Conservation (phyloP, 768 basidiomycete species). For the Lactarius hatsudake region DNA sequence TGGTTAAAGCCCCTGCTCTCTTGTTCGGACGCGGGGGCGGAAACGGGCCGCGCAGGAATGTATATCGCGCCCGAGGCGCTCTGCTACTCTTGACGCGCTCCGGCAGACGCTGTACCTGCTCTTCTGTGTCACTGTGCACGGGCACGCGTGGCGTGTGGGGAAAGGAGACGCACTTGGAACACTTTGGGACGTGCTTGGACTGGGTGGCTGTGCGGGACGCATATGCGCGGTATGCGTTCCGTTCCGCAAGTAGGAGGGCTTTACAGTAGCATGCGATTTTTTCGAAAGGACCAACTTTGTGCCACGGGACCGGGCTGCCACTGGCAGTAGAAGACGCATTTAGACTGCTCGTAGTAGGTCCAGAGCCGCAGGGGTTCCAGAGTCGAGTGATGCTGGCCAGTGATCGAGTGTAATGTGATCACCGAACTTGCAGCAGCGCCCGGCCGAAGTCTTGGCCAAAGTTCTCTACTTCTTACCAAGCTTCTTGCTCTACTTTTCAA, state of each 20-base stretch:
- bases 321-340: too few relatives aligned
- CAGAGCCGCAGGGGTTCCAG: too few relatives aligned
- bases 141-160: conserved; percentile 92
- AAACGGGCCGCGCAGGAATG: neutral
- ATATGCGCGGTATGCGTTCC: conserved; percentile 26
- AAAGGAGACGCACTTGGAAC: conserved; percentile 52
- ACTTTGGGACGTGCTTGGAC: conserved; percentile 48
- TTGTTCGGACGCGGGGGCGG: neutral
- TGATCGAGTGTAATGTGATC: too few relatives aligned
- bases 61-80: neutral
- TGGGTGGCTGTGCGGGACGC: conserved; percentile 57
- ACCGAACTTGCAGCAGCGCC: too few relatives aligned
- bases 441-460: too few relatives aligned
- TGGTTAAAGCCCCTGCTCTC: neutral
- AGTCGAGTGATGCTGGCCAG: too few relatives aligned
- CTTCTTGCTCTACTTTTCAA: too few relatives aligned
- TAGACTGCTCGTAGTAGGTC: too few relatives aligned
- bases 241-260: neutral
- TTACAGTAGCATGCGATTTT: neutral
- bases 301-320: too few relatives aligned
- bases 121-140: conserved; percentile 72
- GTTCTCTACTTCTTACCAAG: conserved; percentile 29
- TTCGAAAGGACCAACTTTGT: neutral
- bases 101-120: conserved; percentile 67
- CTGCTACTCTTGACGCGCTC: conserved; percentile 28